A percentile compares a stretch with the other conserved stretches of the same genome.
These are phyloP conservation scores for Thalassiosira hispida DNA, from an alignment of 352 stramenopile genomes.

Conservation along the genomic window DNA sequence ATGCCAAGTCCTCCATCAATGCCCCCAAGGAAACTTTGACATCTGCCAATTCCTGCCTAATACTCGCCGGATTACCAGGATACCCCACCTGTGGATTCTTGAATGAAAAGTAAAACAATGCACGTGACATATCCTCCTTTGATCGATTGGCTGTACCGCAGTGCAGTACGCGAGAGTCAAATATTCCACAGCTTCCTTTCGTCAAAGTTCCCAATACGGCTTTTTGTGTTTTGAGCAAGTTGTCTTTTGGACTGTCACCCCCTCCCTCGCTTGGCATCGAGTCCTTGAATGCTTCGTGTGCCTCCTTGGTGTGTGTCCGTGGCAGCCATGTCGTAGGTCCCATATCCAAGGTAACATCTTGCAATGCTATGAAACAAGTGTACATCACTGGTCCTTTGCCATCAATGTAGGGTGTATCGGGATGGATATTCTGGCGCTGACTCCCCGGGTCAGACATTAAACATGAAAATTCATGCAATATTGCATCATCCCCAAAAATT, in stretches of 20 bases:
- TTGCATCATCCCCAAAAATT: slow-evolving; percentile 61
- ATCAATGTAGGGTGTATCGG: slow-evolving; percentile 69
- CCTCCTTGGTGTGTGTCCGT: slow-evolving; percentile 59
- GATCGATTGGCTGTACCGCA: slow-evolving; percentile 72
- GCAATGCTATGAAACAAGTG: slow-evolving; percentile 83
- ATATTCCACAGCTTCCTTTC: slow-evolving; percentile 78
- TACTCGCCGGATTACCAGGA: slow-evolving; percentile 75
- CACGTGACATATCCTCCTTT: slow-evolving; percentile 37
- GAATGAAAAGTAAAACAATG: slow-evolving; percentile 83
- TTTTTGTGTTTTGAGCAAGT: slow-evolving; percentile 53
- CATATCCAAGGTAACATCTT: slow-evolving; percentile 79
- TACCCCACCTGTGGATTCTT: slow-evolving; percentile 72
- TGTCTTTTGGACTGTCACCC: slow-evolving; percentile 61
- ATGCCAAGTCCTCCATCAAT: slow-evolving; percentile 60
- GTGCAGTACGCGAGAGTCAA: slow-evolving; percentile 78
- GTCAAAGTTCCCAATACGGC: slow-evolving; percentile 65
- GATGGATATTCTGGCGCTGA: slow-evolving; percentile 80
- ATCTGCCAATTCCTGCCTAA: slow-evolving; percentile 53
- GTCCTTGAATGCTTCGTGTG: slow-evolving; percentile 68
- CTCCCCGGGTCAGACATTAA: slow-evolving; percentile 78
- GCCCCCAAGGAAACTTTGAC: slow-evolving; percentile 49
- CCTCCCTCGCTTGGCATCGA: slow-evolving; percentile 10
- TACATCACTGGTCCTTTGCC: slow-evolving; percentile 60
- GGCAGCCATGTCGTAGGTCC: slow-evolving; percentile 77
- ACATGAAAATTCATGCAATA: slow-evolving; percentile 77